A percentile compares a stretch with the other conserved stretches of the same genome.
phyloP scores from a whole-genome alignment of 2,329 filamentous ascomycete genomes.

The Gnomoniopsis sp. region DNA sequence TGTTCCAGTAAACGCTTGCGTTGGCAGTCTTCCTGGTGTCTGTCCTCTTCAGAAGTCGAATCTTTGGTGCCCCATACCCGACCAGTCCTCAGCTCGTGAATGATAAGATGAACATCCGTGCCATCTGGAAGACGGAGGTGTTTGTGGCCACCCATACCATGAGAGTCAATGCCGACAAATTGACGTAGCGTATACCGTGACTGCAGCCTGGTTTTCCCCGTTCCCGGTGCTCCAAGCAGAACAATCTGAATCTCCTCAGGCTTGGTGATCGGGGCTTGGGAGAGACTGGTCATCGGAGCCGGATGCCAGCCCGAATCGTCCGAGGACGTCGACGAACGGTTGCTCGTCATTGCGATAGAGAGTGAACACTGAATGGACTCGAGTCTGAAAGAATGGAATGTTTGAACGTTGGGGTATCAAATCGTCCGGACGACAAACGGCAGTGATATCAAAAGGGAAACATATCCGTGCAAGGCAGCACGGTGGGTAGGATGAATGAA shows the following conservation, averaged over 20 bases:
- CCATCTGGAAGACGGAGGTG: conserved; percentile 1
- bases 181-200: conserved; percentile 11
- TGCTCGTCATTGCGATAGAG: neutral
- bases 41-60: neutral
- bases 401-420: neutral
- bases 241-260: conserved; percentile 13
- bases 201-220: conserved; percentile 11
- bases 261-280: neutral
- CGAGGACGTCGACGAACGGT: neutral
- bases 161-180: neutral
- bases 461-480: neutral
- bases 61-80: conserved; percentile 1
- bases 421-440: neutral
- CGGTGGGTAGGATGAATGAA: neutral
- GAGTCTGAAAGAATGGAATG: neutral
- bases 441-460: neutral
- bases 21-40: neutral
- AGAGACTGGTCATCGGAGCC: neutral
- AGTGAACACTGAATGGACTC: neutral
- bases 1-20: conserved; percentile 9
- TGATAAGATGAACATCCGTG: conserved; percentile 9
- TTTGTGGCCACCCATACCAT: conserved; percentile 6
- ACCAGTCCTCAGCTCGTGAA: conserved; percentile 1
- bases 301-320: neutral
- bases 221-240: conserved; percentile 7